Base-by-base conservation (phyloP, 2,329 filamentous ascomycete species). In the Thelonectria blattea region DNA sequence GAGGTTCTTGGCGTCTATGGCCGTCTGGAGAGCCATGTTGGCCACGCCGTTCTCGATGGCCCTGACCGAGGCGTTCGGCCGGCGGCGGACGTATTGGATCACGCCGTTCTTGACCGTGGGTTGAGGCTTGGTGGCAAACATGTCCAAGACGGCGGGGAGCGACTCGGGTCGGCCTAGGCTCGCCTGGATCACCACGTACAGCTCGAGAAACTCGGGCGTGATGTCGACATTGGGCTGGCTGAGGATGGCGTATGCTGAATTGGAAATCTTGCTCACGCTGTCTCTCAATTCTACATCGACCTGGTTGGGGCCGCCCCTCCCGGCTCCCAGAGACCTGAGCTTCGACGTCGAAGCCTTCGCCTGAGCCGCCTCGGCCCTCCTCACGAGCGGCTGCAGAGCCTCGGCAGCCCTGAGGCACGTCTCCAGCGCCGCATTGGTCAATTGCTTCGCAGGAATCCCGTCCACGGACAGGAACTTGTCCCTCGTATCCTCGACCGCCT, bases 121-220 rank as follows among this genome's bases (percentile, higher is more conserved):
- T 63, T 88, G 80, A 10, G 91, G 90, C 76, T 98, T 99, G 68
- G 86, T 86, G 50, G 92, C 91, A 74, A 94, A 98, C 54, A 97
- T 83, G 57, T 88, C 80, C 71, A 99, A 90, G 43, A 93, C 86
- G 61, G 89, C 85, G 7, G 94, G 92, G 63, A 98, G 85, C 46
- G 91, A 88, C 65, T 91, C 86, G 3, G 92, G 88, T 58, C 85
- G 87, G 62, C 87, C 85, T 45, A 98, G 84, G 11, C 88, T 83
- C 27, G 88, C 83, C 74, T 97, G 92, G 46, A 92, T 86, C 39
- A 85, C 82, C 63, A 96, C 88, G 75, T 97, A 98, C 67, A 85
- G 76, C 58, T 85, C 81, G 41, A 98, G 85, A 34, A 94, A 80
- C 30, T 84, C 80, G 9, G 89, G 86, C 5, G 91, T 91, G 72